Base-by-base conservation (phyloP, 768 basidiomycete species). In the Lanmaoa rubissima region DNA sequence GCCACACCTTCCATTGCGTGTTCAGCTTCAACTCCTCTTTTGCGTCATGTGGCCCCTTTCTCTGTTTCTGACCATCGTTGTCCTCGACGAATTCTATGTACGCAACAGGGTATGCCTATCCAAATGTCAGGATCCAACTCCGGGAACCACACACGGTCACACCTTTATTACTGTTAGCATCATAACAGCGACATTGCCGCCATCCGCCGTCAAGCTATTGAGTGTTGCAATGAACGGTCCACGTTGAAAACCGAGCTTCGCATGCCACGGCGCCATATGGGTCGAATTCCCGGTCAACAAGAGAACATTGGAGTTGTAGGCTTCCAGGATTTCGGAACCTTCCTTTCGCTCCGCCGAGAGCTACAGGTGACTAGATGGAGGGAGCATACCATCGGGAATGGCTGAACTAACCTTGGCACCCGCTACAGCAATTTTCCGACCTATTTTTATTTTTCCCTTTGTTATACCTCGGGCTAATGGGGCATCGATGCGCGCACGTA, bases 231-330 rank as follows among this genome's bases (percentile, higher is more conserved):
- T 77, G 64, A 81, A 90, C 2, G 85, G 86, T 5, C 75, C 73
- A 24, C 65, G 74, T 56, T 82, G 82, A 66, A 92, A 92, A 8
- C 97, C 97, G 7, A 99, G 80, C 61, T 87, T 91, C 1, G 86
- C 78, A 66, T 97, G 83, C 97, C 97, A 99, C 0, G 86, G 82
- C 5, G 88, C 90, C 51, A 95, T 77, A 59, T 90, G 87, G 2
- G 92, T 86, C 0, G 91, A 90, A 70, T 99, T 99, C 3, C 92
- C 94, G 4, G 81, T 78, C 17, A 99, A 71, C 21, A 82, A 67
- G 19, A 99, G 78, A 47, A 78, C 79, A 24, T 82, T 82, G 7
- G 80, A 85, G 56, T 82, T 75, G 61, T 90, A 88, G 1, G 90
- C 91, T 58, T 94, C 89, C 26, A 98, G 77, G 2, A 92, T 82